A percentile compares a stretch with the other conserved stretches of the same genome.
phyloP scores from a whole-genome alignment of 73 alveolate genomes.

The Diophrys sp. region DNA sequence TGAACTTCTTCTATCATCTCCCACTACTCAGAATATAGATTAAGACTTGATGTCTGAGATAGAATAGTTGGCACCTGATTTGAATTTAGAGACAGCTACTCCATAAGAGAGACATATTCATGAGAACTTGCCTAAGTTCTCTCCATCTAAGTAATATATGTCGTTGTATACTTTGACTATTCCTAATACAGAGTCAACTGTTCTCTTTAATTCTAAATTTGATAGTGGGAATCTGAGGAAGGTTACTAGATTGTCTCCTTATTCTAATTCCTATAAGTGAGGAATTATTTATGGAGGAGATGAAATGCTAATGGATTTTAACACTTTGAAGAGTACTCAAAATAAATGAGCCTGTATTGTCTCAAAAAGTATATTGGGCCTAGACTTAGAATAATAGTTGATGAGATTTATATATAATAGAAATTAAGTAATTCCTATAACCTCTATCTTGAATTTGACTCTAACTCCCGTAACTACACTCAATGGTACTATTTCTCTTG shows the following conservation, averaged over 20 bases:
- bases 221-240: conserved; percentile 72
- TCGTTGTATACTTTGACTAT: conserved; percentile 10
- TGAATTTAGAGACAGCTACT: neutral
- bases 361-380: too few relatives aligned
- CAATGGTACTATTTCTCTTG: conserved; percentile 81
- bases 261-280: too few relatives aligned
- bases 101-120: conserved; percentile 13
- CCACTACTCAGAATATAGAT: conserved; percentile 28
- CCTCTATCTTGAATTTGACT: conserved; percentile 74
- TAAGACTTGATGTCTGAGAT: conserved; percentile 27
- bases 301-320: too few relatives aligned
- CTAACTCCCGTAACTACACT: conserved; percentile 78
- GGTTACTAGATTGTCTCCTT: conserved; percentile 28
- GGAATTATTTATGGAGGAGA: too few relatives aligned
- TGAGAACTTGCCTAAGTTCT: conserved; percentile 25
- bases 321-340: too few relatives aligned
- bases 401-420: too few relatives aligned
- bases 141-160: conserved; percentile 1
- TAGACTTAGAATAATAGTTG: too few relatives aligned
- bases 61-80: conserved; percentile 22
- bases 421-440: conserved; percentile 46
- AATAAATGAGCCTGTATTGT: too few relatives aligned
- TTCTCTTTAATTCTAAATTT: conserved; percentile 75
- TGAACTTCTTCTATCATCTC: too few relatives aligned
- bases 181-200: conserved; percentile 32